These are phyloP conservation scores for Claviceps purpurea DNA, from an alignment of 2,329 filamentous ascomycete species.

Conservation along the genomic window DNA sequence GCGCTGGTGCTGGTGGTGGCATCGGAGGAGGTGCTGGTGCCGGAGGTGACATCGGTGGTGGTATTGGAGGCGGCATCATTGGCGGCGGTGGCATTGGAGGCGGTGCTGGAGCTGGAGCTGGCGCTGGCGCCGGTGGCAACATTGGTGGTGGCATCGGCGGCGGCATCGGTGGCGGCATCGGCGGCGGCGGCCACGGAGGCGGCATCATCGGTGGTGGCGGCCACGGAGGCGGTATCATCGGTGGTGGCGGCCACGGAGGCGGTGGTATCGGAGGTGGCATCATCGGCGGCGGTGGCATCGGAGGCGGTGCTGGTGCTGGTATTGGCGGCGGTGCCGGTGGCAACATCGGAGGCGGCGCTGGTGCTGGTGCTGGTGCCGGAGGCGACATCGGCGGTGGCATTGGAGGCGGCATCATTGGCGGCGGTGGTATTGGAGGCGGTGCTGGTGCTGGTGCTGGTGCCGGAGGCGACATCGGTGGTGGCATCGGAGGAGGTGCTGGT, in stretches of 20 bases:
- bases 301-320: not conserved
- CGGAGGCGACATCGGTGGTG: not conserved
- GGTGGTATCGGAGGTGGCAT: too few species aligned
- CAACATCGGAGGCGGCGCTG: not conserved
- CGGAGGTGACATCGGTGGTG: too few species aligned
- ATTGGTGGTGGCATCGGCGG: not conserved
- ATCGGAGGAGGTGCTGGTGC: too few species aligned
- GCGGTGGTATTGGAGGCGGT: not conserved
- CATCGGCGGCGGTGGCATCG: not conserved
- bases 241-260: too few species aligned
- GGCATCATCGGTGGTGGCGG: not conserved
- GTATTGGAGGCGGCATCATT: not conserved
- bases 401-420: too few species aligned
- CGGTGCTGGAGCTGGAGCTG: not conserved
- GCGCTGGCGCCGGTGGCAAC: too few species aligned
- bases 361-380: too few species aligned
- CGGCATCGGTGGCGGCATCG: not conserved
- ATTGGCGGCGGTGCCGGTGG: not conserved
- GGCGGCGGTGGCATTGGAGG: not conserved
- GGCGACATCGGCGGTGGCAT: too few species aligned
- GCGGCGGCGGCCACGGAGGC: too few species aligned
- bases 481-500: not conserved
- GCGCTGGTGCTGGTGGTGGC: too few species aligned
- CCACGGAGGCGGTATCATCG: too few species aligned
- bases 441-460: too few species aligned